Conservation (phyloP, 2,329 filamentous ascomycete species). For the Lithohypha guttulata region DNA sequence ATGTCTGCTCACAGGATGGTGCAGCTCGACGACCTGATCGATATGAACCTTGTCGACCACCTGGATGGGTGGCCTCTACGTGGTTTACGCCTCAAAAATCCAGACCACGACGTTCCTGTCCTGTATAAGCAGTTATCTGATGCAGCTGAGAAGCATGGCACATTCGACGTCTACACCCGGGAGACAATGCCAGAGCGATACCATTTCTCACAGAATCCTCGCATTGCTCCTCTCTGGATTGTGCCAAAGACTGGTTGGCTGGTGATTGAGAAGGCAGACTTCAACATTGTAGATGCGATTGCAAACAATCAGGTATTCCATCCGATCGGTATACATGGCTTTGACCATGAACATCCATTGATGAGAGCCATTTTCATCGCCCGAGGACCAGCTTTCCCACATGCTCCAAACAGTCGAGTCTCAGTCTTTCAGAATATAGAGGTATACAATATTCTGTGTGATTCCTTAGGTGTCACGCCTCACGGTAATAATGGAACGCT, state of each 20-base stretch:
- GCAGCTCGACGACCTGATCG: conserved; percentile 81
- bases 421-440: conserved; percentile 85
- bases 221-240: conserved; percentile 92
- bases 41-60: conserved; percentile 65
- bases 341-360: conserved; percentile 85
- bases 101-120: conserved; percentile 48
- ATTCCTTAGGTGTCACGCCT: conserved; percentile 65
- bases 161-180: conserved; percentile 77
- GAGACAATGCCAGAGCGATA: conserved; percentile 84
- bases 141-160: conserved; percentile 41
- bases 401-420: conserved; percentile 67
- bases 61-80: conserved; percentile 91
- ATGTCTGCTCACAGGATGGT: conserved; percentile 70
- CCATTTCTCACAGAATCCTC: conserved; percentile 76
- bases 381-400: conserved; percentile 81
- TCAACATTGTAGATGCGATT: conserved; percentile 59
- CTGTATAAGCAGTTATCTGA: conserved; percentile 51
- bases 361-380: conserved; percentile 96
- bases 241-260: conserved; percentile 89
- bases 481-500: conserved; percentile 81
- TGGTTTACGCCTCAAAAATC: conserved; percentile 69
- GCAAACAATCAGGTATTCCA: conserved; percentile 58
- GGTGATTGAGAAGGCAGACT: conserved; percentile 69
- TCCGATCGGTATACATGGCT: conserved; percentile 80
- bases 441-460: conserved; percentile 89